A percentile compares a stretch with the other conserved stretches of the same genome.
These are phyloP conservation scores for Botryotinia calthae DNA, from an alignment of 2,329 filamentous ascomycete genomes.

Conservation along the genomic window DNA sequence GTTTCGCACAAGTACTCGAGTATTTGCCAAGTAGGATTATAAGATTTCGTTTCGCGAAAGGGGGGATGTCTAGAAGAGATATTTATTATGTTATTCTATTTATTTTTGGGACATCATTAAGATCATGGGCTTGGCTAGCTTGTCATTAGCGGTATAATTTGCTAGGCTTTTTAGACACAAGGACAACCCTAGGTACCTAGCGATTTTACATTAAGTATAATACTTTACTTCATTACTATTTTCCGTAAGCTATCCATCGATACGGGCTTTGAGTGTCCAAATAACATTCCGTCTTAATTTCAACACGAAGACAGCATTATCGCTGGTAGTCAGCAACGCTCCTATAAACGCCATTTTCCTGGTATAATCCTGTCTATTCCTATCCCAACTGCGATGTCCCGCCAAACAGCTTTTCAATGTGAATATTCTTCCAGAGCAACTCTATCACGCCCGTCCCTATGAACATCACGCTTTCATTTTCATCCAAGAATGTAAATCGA, in stretches of 20 bases:
- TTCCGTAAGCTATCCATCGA: neutral
- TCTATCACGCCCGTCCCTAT: neutral
- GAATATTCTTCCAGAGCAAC: neutral
- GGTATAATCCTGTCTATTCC: constrained; percentile 1
- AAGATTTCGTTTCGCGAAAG: neutral
- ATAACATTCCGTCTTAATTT: neutral
- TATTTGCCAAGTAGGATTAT: neutral
- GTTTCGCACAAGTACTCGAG: neutral
- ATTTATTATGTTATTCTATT: neutral
- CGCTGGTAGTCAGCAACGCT: neutral
- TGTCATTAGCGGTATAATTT: neutral
- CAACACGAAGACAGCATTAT: neutral
- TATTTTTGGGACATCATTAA: too few species aligned
- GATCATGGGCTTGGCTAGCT: neutral
- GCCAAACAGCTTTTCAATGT: neutral
- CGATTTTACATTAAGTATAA: neutral
- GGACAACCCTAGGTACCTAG: neutral
- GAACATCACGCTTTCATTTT: neutral
- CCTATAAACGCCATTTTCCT: neutral
- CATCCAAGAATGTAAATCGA: neutral
- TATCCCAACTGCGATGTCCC: neutral
- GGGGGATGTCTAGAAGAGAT: neutral
- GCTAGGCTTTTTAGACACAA: neutral
- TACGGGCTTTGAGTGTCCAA: neutral
- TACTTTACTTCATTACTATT: neutral